Conservation (phyloP, 371 early-diverging fungal species). For the Mortierella sp. region DNA sequence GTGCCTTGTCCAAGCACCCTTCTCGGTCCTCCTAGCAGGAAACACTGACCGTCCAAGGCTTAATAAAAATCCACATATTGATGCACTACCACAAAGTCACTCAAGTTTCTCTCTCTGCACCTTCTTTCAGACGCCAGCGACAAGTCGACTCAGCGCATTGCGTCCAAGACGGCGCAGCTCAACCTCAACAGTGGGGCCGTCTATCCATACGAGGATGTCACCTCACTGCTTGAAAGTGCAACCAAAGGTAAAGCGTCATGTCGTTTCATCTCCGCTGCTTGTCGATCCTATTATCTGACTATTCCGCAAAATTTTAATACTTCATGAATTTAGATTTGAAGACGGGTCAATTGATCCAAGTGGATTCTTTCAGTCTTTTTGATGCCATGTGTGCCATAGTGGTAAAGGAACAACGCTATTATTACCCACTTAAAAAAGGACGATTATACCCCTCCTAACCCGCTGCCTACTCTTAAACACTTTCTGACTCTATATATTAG, state of each 20-base stretch:
- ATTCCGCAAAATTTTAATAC: not conserved
- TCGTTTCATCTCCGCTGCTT: not conserved
- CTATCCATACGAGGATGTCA: slow-evolving; percentile 64
- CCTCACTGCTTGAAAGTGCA: slow-evolving; percentile 63
- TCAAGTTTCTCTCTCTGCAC: not conserved
- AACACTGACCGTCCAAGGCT: too few relatives aligned
- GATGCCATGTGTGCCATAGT: slow-evolving; percentile 87
- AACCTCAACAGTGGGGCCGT: slow-evolving; percentile 18
- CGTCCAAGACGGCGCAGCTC: slow-evolving; percentile 23
- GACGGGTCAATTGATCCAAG: slow-evolving; percentile 73
- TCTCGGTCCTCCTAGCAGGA: too few relatives aligned
- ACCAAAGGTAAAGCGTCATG: slow-evolving; percentile 61
- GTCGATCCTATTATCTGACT: not conserved
- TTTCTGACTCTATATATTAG: slow-evolving; percentile 23
- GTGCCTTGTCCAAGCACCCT: not conserved
- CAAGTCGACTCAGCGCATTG: slow-evolving; percentile 19
- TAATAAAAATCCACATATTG: not conserved
- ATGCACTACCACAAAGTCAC: not conserved
- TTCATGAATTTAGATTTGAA: slow-evolving; percentile 68
- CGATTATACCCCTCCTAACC: not conserved
- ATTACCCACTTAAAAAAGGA: not conserved
- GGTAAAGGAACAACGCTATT: slow-evolving; percentile 42
- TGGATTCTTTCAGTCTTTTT: slow-evolving; percentile 72
- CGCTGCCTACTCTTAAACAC: not conserved
- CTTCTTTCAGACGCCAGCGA: slow-evolving; percentile 12